Conservation (phyloP, 2,329 filamentous ascomycete species). For the Drechslerella dactyloides region DNA sequence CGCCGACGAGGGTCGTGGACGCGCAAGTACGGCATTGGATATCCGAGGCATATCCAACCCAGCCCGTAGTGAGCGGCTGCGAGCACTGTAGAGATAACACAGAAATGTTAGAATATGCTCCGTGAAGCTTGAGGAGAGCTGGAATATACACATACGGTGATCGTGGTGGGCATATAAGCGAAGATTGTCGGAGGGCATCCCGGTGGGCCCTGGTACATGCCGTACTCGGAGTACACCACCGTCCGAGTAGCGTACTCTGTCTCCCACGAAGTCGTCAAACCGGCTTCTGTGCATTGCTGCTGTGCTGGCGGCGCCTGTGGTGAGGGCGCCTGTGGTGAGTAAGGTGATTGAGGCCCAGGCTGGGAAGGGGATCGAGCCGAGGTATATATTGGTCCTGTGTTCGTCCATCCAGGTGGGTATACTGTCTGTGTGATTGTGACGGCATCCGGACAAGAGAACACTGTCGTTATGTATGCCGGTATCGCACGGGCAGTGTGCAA, state of each 20-base stretch:
- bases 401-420: slow-evolving; percentile 49
- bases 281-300: slow-evolving; percentile 28
- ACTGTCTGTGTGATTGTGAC: slow-evolving; percentile 49
- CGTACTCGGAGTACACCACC: slow-evolving; percentile 39
- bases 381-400: slow-evolving; percentile 47
- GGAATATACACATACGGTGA: slow-evolving; percentile 29
- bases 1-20: slow-evolving; percentile 38
- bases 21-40: slow-evolving; percentile 41
- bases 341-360: slow-evolving; percentile 14
- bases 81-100: slow-evolving; percentile 26
- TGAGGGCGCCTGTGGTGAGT: slow-evolving; percentile 4
- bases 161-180: slow-evolving; percentile 47
- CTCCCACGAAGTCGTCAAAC: slow-evolving; percentile 45
- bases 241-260: slow-evolving; percentile 45
- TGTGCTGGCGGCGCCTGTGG: slow-evolving; percentile 16
- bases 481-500: slow-evolving; percentile 41
- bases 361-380: slow-evolving; percentile 22
- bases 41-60: slow-evolving; percentile 42
- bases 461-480: slow-evolving; percentile 46
- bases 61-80: slow-evolving; percentile 36
- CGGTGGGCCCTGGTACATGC: slow-evolving; percentile 46
- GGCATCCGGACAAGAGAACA: slow-evolving; percentile 42
- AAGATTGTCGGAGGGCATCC: slow-evolving; percentile 41
- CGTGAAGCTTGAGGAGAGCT: not conserved
- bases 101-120: slow-evolving; percentile 10